Base-by-base conservation (phyloP, 345 rosid species). In the Rhizophora mangle region DNA sequence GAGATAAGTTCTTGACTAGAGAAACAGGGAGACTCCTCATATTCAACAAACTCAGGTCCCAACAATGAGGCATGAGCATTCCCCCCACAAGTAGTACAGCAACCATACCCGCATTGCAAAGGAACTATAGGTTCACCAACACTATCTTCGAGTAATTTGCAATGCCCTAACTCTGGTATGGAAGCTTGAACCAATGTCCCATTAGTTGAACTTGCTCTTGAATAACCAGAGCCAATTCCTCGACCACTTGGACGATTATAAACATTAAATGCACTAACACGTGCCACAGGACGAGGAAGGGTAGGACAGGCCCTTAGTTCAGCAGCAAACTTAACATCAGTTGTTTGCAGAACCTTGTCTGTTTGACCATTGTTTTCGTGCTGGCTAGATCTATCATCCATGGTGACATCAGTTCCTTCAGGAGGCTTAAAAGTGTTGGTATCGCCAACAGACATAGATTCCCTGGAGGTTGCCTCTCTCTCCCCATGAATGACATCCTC, bases 1-100 rank as follows among this genome's bases (percentile, higher is more conserved):
- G 92, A 85, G 70, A 91, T 82, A 55, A 94, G 69, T 71, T 91
- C 95, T 59, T 85, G 87, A 74, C 84, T 84, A 20, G 86, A 82
- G 74, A 86, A 80, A 36, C 75, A 58, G 52, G 84, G 85, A 37
- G 72, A 79, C 74, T 91, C 98, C 59, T 87, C 89, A 60, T 83
- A 88, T 64, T 91, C 98, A 36, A 88, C 75, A 68, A 94, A 94
- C 75, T 88, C 97, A 1, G 92, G 92, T 39, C 98, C 98, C 82
- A 89, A 69, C 62, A 94, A 68, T 2, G 92, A 83, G 67, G 75
- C 67, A 51, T 62, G 67, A 1, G 78, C 39, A 57, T 69, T 71
- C 29, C 65, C 58, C 52, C 79, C 85, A 30, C 64, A 63, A 61
- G 75, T 72, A 43, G 72, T 55, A 60, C 87, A 85, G 84, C 97